Base-by-base conservation (phyloP, 495 filamentous ascomycete species). In the Annulohypoxylon nitens region DNA sequence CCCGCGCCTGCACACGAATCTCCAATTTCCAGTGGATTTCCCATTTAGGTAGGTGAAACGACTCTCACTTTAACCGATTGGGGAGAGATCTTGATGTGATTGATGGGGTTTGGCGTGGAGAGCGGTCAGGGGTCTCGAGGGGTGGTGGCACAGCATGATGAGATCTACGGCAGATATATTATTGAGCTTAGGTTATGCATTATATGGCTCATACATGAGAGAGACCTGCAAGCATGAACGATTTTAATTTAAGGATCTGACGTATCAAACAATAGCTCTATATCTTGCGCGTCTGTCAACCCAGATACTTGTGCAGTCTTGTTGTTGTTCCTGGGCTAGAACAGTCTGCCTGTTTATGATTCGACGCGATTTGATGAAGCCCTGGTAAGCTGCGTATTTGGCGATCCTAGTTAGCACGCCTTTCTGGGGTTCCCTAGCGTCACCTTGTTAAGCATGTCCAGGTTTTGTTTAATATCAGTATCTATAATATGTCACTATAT, bases 11-110 rank as follows among this genome's bases (percentile, higher is more conserved):
- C 66, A 61, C 60, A 64, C 54, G 37, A 61, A 18, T 55, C 47
- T 18, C 55, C 43, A 65, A 67, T 70, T 53, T 66, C 72, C 59
- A 20, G 60, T 37, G 20, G 12, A 30, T 61, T 74, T 16, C 72
- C 58, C 20, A 33, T 75, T 75, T 75, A 67, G 72, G 72, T 70
- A 75, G 72, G 72, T 75, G 72, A 70, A 48, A 65, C 45, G 59
- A 39, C 50, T 64, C 57, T 64, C 72, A 54, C 53, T 75, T 70
- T 67, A 64, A 37, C 63, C 63, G 51, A 62, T 70, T 54, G 61
- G 71, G 61, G 62, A 51, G 23, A 59, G 71, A 74, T 69, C 66
- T 70, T 53, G 61, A 55, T 39, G 50, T 48, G 53, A 36, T 58
- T 63, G 41, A 45, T 23, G 14, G 30, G 48, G 71, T 50, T 14